Conservation (phyloP, 1,139 yeast genomes). For the Debaryomyces robertsiae region DNA sequence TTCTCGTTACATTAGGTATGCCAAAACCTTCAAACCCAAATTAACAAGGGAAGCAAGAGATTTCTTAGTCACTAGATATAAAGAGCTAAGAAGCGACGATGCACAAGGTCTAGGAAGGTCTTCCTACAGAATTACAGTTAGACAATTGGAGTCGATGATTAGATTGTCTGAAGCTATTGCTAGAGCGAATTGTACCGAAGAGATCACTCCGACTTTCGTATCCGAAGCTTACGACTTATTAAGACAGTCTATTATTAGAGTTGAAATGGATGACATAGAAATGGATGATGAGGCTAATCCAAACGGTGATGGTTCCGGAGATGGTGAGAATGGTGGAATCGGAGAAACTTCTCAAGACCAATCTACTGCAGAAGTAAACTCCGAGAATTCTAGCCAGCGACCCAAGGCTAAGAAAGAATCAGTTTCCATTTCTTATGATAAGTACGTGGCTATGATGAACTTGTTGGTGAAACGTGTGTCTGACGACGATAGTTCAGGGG, state of each 20-base stretch:
- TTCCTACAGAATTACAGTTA: conserved; percentile 92
- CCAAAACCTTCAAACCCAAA: conserved; percentile 89
- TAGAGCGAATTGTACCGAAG: conserved; percentile 92
- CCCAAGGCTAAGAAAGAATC: conserved; percentile 18
- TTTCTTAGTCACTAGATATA: conserved; percentile 76
- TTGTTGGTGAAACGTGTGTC: conserved; percentile 71
- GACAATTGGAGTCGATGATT: conserved; percentile 94
- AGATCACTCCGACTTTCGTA: conserved; percentile 82
- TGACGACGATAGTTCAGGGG: conserved; percentile 54
- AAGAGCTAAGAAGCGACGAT: conserved; percentile 86
- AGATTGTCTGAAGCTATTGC: conserved; percentile 96
- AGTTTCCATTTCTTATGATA: conserved; percentile 75
- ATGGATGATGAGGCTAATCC: conserved; percentile 66
- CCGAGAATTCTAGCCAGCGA: conserved; percentile 11
- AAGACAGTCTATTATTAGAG: conserved; percentile 90
- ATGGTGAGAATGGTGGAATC: conserved; percentile 13
- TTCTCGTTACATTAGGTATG: conserved; percentile 86
- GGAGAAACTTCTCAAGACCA: conserved; percentile 12
- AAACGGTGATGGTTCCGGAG: conserved; percentile 18
- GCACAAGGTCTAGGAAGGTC: conserved; percentile 88
- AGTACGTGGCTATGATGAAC: conserved; percentile 83
- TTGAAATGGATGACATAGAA: conserved; percentile 91
- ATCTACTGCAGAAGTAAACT: conserved; percentile 9
- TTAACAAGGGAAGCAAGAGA: conserved; percentile 83
- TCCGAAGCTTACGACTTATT: conserved; percentile 91